Evolutionary conservation across 768 basidiomycete genomes (phyloP), one percentile per base, ranked within the genome.

Genomic region (Gloeostereum incarnatum): DNA sequence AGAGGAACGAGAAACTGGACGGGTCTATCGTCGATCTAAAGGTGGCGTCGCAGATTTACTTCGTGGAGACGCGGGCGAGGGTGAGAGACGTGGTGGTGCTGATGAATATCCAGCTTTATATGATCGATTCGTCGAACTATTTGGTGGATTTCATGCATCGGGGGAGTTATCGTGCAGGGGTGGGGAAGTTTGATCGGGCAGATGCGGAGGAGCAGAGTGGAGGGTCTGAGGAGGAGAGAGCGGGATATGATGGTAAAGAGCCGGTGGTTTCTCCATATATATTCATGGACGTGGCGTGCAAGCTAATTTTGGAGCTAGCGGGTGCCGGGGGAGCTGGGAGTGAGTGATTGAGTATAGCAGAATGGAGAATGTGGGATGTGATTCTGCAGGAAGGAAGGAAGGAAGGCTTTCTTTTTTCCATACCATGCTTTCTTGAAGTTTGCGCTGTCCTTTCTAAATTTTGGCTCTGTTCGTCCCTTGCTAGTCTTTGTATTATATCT

Each of bases 141-240:
- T 74, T 99, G 19, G 96, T 99, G 40, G 94, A 98, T 55, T 99
- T 99, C 62, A 83, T 96, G 50, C 93, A 98, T 65, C 90, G 96
- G 58, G 92, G 90, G 55, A 86, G 91, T 36, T 96, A 97, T 59
- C 73, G 67, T 47, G 88, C 86, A 5, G 82, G 68, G 4, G 80
- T 82, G n/a, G 80, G 74, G 11, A 79, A 70, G 45, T 89, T 78
- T 48, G n/a, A n/a, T 33, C 40, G 10, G 24, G 22, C 39, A 27
- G 85, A 85, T 49, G 79, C 80, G 68, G 29, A 60, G 57, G 33
- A 34, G 19, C 2, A 13, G 19, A 10, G 4, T n/a, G 20, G 24
- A 18, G 13, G 13, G 35, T 10, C 9, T 9, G 22, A 21, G 10
- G 35, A 31, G 18, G 29, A 39, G 23, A 27, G 26, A 27, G 8